Base-by-base conservation (phyloP, 345 rosid genomes). In the Crucihimalaya himalaica region DNA sequence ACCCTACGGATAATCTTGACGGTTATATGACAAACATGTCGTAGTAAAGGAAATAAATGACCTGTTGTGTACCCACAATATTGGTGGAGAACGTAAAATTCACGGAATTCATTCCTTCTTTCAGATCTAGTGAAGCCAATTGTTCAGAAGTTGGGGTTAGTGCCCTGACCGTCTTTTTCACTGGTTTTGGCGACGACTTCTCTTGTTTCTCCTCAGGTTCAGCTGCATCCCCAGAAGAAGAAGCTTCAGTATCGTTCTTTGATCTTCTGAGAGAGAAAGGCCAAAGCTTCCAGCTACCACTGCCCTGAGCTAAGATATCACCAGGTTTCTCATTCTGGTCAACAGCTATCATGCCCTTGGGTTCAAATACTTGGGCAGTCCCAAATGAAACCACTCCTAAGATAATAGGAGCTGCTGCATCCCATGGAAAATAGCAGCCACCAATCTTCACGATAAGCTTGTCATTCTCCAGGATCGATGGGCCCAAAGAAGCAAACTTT, bases 41-140 rank as follows among this genome's bases (percentile, higher is more conserved):
- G 13, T 45, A 25, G 40, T 39, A 77, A 76, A 60, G 60, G 56
- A 12, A 63, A 79, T 66, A 31, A 39, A 59, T 50, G 56, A 90
- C 99, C 97, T 85, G 85, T 83, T 95, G 99, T 65, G 81, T 83
- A 74, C 99, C 98, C 54, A 92, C 85, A 97, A 95, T 87, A 53
- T 90, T 69, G 61, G 97, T 95, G 75, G 87, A 90, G 84, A 95
- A 92, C 47, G 94, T 88, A 78, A 95, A 95, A 77, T 84, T 84
- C 66, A 95, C 81, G 8, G 75, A 51, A 81, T 95, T 95, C 73
- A 84, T 80, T 43, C 97, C 99, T 55, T 89, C 90, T 81, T 84
- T 87, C 75, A 95, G 81, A 79, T 92, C 81, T 79, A 95, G 79
- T 15, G 89, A 90, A 28, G 92, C 86, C 80, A 95, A 80, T 75